Evolutionary conservation across 2,329 filamentous ascomycete genomes (phyloP).

Genomic region (Fusarium hostae): DNA sequence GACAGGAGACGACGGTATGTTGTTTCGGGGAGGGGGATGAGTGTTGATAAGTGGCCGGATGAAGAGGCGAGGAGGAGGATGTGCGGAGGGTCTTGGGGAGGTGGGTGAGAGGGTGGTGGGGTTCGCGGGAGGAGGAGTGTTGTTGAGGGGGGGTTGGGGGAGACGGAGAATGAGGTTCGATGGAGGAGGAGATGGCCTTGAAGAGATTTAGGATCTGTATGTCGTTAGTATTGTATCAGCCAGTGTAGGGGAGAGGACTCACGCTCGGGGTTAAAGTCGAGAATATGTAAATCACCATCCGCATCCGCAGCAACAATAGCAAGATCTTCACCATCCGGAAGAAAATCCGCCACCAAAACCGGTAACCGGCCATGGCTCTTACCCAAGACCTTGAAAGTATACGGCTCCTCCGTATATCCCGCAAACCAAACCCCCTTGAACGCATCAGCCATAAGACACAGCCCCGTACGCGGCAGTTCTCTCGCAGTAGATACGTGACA

Average conservation of each 20-base stretch:
- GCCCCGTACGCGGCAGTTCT: slow-evolving; percentile 82
- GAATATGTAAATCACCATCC: slow-evolving; percentile 85
- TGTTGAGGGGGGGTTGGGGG: slow-evolving; percentile 78
- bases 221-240: slow-evolving; percentile 37
- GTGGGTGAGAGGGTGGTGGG: slow-evolving; percentile 55
- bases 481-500: slow-evolving; percentile 90
- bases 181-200: slow-evolving; percentile 89
- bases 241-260: slow-evolving; percentile 51
- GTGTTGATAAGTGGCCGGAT: slow-evolving; percentile 79
- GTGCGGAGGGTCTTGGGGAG: slow-evolving; percentile 49
- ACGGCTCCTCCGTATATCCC: slow-evolving; percentile 96
- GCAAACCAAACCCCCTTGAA: slow-evolving; percentile 97
- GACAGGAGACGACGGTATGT: slow-evolving; percentile 86
- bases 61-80: slow-evolving; percentile 76
- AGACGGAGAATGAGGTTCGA: slow-evolving; percentile 87
- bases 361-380: slow-evolving; percentile 85
- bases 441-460: slow-evolving; percentile 89
- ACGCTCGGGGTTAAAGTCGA: slow-evolving; percentile 97
- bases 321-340: slow-evolving; percentile 85
- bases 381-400: slow-evolving; percentile 92
- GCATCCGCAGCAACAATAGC: slow-evolving; percentile 86
- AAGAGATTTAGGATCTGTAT: slow-evolving; percentile 87
- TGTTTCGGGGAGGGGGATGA: slow-evolving; percentile 82
- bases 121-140: slow-evolving; percentile 81
- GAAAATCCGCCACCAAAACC: slow-evolving; percentile 83